These are phyloP conservation scores for Fusarium transvaalense DNA, from an alignment of 2,329 filamentous ascomycete species.

Conservation along the genomic window DNA sequence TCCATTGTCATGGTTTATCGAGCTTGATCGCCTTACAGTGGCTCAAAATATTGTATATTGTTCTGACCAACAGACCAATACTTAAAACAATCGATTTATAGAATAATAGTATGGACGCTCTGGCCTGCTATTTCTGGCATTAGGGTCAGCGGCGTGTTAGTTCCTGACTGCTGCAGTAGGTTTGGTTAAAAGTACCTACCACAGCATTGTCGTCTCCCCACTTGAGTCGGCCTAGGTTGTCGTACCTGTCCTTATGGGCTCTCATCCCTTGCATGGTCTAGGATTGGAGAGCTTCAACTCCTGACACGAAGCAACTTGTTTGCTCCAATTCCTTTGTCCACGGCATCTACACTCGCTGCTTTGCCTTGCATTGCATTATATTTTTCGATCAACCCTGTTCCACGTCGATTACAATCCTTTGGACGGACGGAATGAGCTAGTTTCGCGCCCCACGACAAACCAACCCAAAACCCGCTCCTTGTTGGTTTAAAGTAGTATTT, in stretches of 20 bases:
- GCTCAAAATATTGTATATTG: neutral
- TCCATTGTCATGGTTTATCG: neutral
- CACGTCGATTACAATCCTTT: slow-evolving; percentile 20
- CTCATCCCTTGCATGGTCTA: slow-evolving; percentile 37
- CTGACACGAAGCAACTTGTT: slow-evolving; percentile 31
- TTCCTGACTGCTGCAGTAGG: neutral
- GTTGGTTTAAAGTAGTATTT: slow-evolving; percentile 37
- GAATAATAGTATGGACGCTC: neutral
- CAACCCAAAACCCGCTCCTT: slow-evolving; percentile 37
- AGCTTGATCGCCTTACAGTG: neutral
- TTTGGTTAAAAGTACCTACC: slow-evolving; percentile 6
- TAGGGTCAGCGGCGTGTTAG: neutral
- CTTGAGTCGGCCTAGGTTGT: slow-evolving; percentile 11
- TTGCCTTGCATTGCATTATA: neutral
- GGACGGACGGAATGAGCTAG: slow-evolving; percentile 40
- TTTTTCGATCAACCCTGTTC: neutral
- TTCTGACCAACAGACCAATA: neutral
- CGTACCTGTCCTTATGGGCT: slow-evolving; percentile 25
- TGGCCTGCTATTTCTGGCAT: neutral
- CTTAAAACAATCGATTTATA: neutral
- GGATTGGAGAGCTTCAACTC: slow-evolving; percentile 32
- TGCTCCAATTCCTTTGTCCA: slow-evolving; percentile 28
- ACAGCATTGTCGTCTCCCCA: slow-evolving; percentile 25
- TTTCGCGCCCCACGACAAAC: slow-evolving; percentile 40
- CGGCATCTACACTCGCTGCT: slow-evolving; percentile 3